These are phyloP conservation scores for Plasmodium yoelii DNA, from an alignment of 169 alveolate species.

Conservation along the genomic window DNA sequence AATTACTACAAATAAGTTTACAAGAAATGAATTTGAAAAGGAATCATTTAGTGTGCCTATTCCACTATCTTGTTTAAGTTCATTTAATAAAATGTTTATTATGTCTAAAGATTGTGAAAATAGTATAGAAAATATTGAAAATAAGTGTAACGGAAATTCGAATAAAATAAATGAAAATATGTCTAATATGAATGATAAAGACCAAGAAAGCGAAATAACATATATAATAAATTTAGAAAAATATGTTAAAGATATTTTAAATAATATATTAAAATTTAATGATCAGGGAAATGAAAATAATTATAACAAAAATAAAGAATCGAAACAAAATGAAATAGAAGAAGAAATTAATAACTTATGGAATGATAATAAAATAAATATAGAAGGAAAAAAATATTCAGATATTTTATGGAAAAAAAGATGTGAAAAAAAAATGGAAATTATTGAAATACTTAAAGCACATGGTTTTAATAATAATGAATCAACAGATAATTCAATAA, in stretches of 20 bases:
- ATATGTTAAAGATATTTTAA: conserved; percentile 4
- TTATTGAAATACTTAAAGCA: conserved; percentile 31
- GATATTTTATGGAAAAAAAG: conserved; percentile 73
- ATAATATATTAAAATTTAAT: not conserved
- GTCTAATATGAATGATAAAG: conserved; percentile 2
- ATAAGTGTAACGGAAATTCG: not conserved
- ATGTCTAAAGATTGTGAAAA: conserved; percentile 20
- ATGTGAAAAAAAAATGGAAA: conserved; percentile 64
- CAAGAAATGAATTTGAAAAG: not conserved
- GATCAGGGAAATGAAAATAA: not conserved
- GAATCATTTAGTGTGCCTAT: not conserved
- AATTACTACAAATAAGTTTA: too few relatives aligned
- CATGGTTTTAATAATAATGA: conserved; percentile 32
- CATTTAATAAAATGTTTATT: conserved; percentile 47
- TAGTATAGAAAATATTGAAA: conserved; percentile 10
- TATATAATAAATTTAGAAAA: conserved; percentile 14
- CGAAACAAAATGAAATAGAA: not conserved
- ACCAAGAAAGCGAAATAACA: conserved; percentile 31
- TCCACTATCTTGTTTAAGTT: conserved; percentile 39
- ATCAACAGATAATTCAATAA: conserved; percentile 53
- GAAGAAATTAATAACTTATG: not conserved
- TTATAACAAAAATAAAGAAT: not conserved
- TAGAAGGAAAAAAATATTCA: conserved; percentile 20
- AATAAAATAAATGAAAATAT: not conserved
- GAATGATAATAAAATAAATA: not conserved